Evolutionary conservation across 2,329 filamentous ascomycete genomes (phyloP).

Genomic region (Lojkania enalia): DNA sequence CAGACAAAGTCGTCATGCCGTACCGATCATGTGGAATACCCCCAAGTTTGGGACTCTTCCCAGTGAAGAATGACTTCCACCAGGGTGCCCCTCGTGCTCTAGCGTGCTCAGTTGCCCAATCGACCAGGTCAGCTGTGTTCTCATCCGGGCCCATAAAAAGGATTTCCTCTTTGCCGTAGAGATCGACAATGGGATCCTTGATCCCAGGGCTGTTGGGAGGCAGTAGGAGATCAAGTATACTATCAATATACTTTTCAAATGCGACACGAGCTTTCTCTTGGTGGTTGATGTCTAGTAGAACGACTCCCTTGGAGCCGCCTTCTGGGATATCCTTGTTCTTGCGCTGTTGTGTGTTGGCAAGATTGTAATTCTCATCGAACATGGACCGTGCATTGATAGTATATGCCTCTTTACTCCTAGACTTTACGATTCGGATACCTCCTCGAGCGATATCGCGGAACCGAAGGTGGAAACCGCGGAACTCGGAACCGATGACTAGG

Average conservation of each 20-base stretch:
- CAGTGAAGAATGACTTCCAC: constrained; percentile 99
- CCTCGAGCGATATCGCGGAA: constrained; percentile 97
- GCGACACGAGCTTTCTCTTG: constrained; percentile 91
- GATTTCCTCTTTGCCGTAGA: constrained; percentile 94
- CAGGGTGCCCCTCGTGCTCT: constrained; percentile 84
- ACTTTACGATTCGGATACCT: constrained; percentile 98
- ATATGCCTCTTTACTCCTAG: constrained; percentile 92
- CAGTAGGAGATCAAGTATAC: constrained; percentile 90
- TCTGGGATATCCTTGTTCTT: constrained; percentile 99
- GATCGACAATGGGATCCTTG: constrained; percentile 97
- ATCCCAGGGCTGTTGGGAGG: constrained; percentile 91
- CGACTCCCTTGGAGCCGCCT: constrained; percentile 96
- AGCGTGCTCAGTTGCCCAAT: constrained; percentile 98
- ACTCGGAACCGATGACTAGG: constrained; percentile 94
- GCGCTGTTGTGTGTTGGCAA: constrained; percentile 97
- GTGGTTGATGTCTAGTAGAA: constrained; percentile 88
- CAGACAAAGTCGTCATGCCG: constrained; percentile 96
- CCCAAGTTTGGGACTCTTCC: constrained; percentile 93
- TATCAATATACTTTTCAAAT: constrained; percentile 99
- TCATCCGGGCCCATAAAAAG: constrained; percentile 98
- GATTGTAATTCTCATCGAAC: constrained; percentile 98
- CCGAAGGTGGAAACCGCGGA: constrained; percentile 93
- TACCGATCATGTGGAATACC: constrained; percentile 96
- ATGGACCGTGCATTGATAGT: constrained; percentile 93
- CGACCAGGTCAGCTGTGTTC: constrained; percentile 95